Conservation (phyloP, 306 rosid species). For the Sicyos edulis region DNA sequence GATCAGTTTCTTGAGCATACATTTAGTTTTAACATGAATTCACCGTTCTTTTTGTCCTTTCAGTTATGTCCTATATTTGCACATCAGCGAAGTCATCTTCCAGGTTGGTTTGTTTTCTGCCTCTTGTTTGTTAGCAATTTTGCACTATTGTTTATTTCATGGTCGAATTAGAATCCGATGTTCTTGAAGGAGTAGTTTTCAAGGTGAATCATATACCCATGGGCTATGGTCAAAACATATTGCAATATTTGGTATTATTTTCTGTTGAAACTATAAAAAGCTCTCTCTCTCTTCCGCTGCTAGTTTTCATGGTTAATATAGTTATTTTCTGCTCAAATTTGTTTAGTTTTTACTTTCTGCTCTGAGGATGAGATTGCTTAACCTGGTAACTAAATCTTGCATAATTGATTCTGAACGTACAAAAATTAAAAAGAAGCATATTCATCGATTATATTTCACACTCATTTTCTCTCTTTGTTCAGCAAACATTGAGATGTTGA, state of each 20-base stretch:
- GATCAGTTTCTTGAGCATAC: background rate
- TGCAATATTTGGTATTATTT: no score
- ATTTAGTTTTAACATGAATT: background rate
- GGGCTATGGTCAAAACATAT: background rate
- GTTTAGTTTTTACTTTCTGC: background rate
- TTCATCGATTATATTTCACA: no score
- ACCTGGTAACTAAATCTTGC: no score
- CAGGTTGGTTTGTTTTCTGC: constrained; percentile 69
- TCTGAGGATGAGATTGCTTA: no score
- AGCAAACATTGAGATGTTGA: no score
- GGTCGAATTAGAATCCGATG: background rate
- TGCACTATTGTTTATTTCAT: background rate
- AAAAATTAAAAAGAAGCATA: no score
- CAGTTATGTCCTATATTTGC: constrained; percentile 65
- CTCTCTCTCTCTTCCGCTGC: background rate
- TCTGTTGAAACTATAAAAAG: background rate
- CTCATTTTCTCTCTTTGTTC: no score
- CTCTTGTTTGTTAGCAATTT: constrained; percentile 16
- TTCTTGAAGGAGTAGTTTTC: background rate
- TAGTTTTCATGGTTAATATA: background rate
- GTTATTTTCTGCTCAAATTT: background rate
- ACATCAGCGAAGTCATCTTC: constrained; percentile 65
- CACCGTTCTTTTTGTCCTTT: constrained; percentile 1
- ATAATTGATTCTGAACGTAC: background rate
- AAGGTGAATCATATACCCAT: background rate